These are phyloP conservation scores for Lepidium sativum DNA, from an alignment of 345 rosid genomes.

Conservation along the genomic window DNA sequence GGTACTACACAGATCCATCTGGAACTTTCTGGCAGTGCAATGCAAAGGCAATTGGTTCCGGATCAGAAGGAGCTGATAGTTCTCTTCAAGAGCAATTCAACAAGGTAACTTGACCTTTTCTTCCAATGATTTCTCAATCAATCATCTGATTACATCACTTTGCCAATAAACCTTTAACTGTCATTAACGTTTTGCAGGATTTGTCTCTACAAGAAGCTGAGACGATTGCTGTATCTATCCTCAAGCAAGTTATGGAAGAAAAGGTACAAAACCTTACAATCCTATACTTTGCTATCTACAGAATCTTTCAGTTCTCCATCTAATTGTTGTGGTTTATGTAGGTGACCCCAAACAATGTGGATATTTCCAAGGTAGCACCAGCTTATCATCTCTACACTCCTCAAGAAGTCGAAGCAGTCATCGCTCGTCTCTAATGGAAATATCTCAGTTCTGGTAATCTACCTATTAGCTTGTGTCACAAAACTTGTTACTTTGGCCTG, in stretches of 20 bases:
- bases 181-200: conserved; percentile 38
- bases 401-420: conserved; percentile 87
- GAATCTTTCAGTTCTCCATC: neutral
- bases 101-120: conserved; percentile 38
- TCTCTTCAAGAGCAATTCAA: conserved; percentile 93
- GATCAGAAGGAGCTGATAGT: conserved; percentile 99
- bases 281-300: neutral
- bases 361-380: conserved; percentile 84
- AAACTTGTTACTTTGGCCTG: neutral
- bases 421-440: conserved; percentile 53
- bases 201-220: conserved; percentile 82
- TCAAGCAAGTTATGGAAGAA: conserved; percentile 99
- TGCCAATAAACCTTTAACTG: neutral
- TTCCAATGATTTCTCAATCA: neutral
- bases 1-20: conserved; percentile 94
- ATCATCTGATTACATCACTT: neutral
- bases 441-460: neutral
- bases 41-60: conserved; percentile 98
- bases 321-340: conserved; percentile 19
- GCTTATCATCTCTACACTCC: conserved; percentile 86
- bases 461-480: neutral
- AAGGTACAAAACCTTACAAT: conserved; percentile 40
- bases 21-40: conserved; percentile 99
- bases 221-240: conserved; percentile 74
- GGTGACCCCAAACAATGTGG: conserved; percentile 96